Base-by-base conservation (phyloP, 371 early-diverging fungal species). In the Capniomyces stellatus region DNA sequence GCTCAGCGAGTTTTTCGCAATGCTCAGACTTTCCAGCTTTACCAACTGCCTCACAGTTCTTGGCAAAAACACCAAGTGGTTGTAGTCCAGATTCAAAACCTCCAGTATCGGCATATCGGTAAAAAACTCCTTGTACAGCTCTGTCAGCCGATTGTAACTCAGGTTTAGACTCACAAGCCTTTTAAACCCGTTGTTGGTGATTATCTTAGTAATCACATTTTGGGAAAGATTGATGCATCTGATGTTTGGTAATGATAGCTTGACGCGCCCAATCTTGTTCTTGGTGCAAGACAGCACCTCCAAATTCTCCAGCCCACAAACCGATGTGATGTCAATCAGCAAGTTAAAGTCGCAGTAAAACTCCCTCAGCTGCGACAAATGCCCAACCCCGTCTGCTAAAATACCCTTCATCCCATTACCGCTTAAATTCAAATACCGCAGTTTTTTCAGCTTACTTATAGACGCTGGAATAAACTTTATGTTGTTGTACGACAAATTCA, bases 401-500 rank as follows among this genome's bases (percentile, higher is more conserved):
- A 69, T 66, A 1, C 87, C 87, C 12, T 71, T 64, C 29, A 88
- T 61, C 48, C 74, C 65, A 59, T 89, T 91, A 18, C 83, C 86
- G 54, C 78, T 79, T 1, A 88, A 69, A 46, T 74, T 69, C 10
- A 93, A 63, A n/a, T 69, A 64, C 19, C 63, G 60, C 15, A 93
- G 63, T n/a, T 75, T 67, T 2, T 54, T 58, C 12, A 92, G 66
- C 1, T 81, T 70, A 18, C 83, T 74, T 28, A 91, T 85, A 27
- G 74, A 75, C 12, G 81, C 75, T 1, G 91, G 87, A 21, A 92
- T 69, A 3, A 55, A 66, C 2, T 75, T 57, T 24, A 94, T 85
- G 29, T 82, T 76, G 66, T 90, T 90, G 56, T 85, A 86, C 35
- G 83, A 83, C 46, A 90, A 61, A 62, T 93, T 88, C 19, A 93